Base-by-base conservation (phyloP, 192 early-diverging fungal species). In the Backusella sp. region DNA sequence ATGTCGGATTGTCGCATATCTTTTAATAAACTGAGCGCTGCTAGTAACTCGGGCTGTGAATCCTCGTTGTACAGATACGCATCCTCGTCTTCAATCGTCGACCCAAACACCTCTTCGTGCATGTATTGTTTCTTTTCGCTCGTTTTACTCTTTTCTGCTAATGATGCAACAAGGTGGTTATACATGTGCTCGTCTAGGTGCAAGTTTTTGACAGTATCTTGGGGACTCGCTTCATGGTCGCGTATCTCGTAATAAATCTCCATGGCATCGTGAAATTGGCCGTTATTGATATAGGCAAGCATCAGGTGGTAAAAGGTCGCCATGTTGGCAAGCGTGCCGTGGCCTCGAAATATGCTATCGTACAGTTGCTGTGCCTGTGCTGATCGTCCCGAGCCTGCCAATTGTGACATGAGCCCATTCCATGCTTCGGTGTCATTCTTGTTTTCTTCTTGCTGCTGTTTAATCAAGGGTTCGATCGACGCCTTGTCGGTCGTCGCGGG, bases 1-100 rank as follows among this genome's bases (percentile, higher is more conserved):
- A 77, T 70, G 4, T 46, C 70, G 1, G 39, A 15, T 68, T 78
- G 70, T 9, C 72, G 77, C 77, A 78, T 78, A 56, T 78, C 77
- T 17, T 78, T 72, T 37, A 78, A 62, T 46, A 78, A 7, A 1
- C 32, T 72, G 19, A 78, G 21, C 7, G 77, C 77, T 12, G 66
- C 49, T 14, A 67, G 17, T n/a, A 78, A 34, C 1, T n/a, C 17
- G 17, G 72, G 65, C 7, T 66, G 46, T 23, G 72, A 66, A 30
- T 73, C 49, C 3, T 37, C 62, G 4, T 76, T 68, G 1, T 49
- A 41, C 1, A 71, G 19, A 15, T 73, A 32, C 32, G 1, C n/a
- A 15, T 68, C 23, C 21, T 53, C n/a, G 11, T 30, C 77, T n/a
- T 73, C 66, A 11, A 78, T 72, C 0, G 77, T 73, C 9, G 73